Conservation (phyloP, 805 yeast genomes). For the Barnettozyma botsteinii region DNA sequence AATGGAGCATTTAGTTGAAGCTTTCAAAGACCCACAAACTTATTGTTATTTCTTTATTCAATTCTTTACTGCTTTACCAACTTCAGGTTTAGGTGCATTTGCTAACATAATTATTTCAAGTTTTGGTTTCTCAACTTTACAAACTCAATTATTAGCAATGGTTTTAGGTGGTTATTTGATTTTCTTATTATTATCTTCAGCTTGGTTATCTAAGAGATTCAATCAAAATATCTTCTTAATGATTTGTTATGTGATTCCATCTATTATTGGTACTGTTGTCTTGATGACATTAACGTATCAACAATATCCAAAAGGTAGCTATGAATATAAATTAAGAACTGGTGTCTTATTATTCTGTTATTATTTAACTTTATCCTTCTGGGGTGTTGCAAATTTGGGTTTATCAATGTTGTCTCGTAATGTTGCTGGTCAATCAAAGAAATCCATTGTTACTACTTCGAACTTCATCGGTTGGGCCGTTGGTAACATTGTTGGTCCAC, state of each 20-base stretch:
- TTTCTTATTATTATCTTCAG: constrained; percentile 30
- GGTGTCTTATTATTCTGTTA: constrained; percentile 43
- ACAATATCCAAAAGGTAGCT: constrained; percentile 3
- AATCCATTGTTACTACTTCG: constrained; percentile 40
- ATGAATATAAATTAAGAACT: constrained; percentile 18
- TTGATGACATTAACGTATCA: constrained; percentile 26
- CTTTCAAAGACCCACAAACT: constrained; percentile 34
- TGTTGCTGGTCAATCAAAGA: constrained; percentile 51
- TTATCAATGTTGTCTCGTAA: constrained; percentile 47
- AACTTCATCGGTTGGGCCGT: constrained; percentile 47
- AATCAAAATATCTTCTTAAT: constrained; percentile 15
- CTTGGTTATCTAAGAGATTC: constrained; percentile 29
- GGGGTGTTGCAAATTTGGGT: constrained; percentile 45
- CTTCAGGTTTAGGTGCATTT: constrained; percentile 49
- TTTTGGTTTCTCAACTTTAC: constrained; percentile 36
- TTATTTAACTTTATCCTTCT: constrained; percentile 43
- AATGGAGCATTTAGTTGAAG: constrained; percentile 39
- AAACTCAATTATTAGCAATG: constrained; percentile 30
- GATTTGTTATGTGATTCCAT: constrained; percentile 33
- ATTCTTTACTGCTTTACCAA: constrained; percentile 39
- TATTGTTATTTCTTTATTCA: constrained; percentile 47
- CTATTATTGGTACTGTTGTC: constrained; percentile 43
- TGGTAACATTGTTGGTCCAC: constrained; percentile 54
- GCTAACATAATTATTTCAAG: constrained; percentile 47
- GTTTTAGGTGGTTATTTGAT: constrained; percentile 36